Percentiles rank a stretch among this genome's conserved stretches.
Conservation (phyloP, 495 filamentous ascomycete species). For the Viridothelium virens region DNA sequence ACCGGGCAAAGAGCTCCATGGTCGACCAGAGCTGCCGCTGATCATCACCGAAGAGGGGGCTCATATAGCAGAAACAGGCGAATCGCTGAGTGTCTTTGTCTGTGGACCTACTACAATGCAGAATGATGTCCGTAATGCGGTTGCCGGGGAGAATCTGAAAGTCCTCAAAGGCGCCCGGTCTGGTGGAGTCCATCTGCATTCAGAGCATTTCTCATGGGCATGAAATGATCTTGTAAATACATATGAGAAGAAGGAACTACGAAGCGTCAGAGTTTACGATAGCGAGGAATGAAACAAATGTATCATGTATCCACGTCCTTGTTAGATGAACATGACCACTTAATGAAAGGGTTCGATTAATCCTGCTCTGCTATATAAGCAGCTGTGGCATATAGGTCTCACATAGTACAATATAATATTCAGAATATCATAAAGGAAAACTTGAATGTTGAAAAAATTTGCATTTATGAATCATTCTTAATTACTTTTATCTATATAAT, state of each 20-base stretch:
- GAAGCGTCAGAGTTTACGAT: neutral
- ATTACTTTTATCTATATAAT: too few species aligned
- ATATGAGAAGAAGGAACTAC: neutral
- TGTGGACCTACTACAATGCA: slow-evolving; percentile 47
- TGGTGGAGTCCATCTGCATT: slow-evolving; percentile 48
- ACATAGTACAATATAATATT: too few species aligned
- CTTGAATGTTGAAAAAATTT: too few species aligned
- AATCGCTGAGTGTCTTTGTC: slow-evolving; percentile 40
- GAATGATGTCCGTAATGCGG: slow-evolving; percentile 44
- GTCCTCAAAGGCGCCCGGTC: slow-evolving; percentile 33
- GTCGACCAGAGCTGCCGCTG: slow-evolving; percentile 37
- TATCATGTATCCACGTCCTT: neutral
- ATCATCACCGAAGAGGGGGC: slow-evolving; percentile 31
- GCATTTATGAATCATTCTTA: too few species aligned
- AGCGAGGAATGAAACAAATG: neutral
- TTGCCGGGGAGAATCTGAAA: slow-evolving; percentile 40
- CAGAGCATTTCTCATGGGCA: slow-evolving; percentile 45
- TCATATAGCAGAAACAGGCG: slow-evolving; percentile 20
- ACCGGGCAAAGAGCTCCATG: slow-evolving; percentile 8
- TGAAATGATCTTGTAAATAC: neutral
- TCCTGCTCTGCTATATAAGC: neutral
- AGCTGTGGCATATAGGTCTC: neutral
- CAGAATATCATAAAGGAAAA: too few species aligned
- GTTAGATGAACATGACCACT: neutral
- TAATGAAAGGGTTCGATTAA: neutral